Evolutionary conservation across 306 rosid genomes (phyloP), one percentile per base, ranked within the genome.

Genomic region (Alnus glutinosa): DNA sequence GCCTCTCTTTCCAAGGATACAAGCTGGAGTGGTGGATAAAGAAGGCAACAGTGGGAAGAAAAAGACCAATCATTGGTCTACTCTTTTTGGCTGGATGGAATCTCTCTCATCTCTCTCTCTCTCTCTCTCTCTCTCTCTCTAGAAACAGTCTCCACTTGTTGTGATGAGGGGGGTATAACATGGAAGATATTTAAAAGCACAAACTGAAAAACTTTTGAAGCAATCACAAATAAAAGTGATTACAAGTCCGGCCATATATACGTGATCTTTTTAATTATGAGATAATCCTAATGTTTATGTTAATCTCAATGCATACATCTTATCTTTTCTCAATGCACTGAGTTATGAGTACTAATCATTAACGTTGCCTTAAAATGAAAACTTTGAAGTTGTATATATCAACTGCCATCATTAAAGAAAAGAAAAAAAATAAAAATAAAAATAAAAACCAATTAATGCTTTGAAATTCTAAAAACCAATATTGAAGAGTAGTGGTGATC

Each of bases 21-120:
- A 75, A 58, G 88, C 84, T 88, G 80, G 88, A 84, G 91, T 84
- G 86, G 85, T 68, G 85, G 93, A 88, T 81, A 87, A 85, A 93
- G 90, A 91, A 84, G 86, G 86, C 84, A 52, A 82, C 84, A 78
- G 78, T 79, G 76, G 76, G 71, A 85, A 82, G 88, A 83, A 83
- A 89, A 80, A 52, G 86, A 80, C 80, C 88, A 82, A 87, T 88
- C 81, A 85, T 82, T 87, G 83, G 88, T 78, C 82, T 84, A 81
- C 80, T 83, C 89, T 84, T 87, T 91, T 79, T 85, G 81, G 84
- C 89, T 81, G 83, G 82, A 81, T 78, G 86, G 94, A 87, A 86
- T 88, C 90, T 85, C 78, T 71, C 70, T 54, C 59, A 64, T 70
- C 72, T 74, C 46, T 23, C 28, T 66, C 39, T 18, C 16, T 55